Evolutionary conservation across 202 grass and related monocot species (phyloP), one percentile per base, ranked within the genome.

Genomic region (Brachypodium distachyon): DNA sequence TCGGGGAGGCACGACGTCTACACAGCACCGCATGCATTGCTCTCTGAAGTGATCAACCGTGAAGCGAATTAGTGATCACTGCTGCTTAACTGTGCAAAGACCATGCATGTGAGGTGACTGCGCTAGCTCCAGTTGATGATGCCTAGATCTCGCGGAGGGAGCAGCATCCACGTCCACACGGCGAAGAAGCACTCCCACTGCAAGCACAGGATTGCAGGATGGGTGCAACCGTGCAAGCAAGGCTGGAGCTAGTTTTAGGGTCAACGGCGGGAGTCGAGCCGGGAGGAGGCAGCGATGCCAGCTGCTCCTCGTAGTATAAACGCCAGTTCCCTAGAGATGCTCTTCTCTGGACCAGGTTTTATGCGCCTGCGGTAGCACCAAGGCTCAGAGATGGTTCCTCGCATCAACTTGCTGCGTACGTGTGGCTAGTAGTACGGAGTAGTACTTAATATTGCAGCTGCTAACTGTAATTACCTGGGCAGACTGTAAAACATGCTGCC

Each of bases 41-140:
- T 83, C 76, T 43, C 72, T 27, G 29, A 85, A 85, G 69, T 27
- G 70, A 86, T 26, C 58, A 33, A 29, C 29, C 47, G 39, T n/a
- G n/a, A n/a, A n/a, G n/a, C n/a, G n/a, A n/a, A n/a, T n/a, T n/a
- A n/a, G n/a, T n/a, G n/a, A n/a, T n/a, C n/a, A n/a, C n/a, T n/a
- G n/a, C n/a, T n/a, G n/a, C n/a, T n/a, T n/a, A n/a, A n/a, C n/a
- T 37, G 27, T 48, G 61, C 29, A 22, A 43, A 37, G 22, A 29
- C 38, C 25, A 25, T 2, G 2, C 32, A 70, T 70, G 64, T 19
- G 42, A 29, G 7, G 25, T n/a, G n/a, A n/a, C n/a, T n/a, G n/a
- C n/a, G n/a, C n/a, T n/a, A n/a, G 36, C 9, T 7, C 28, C 19
- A 70, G n/a, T 41, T 59, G 38, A 40, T 37, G 40, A 40, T 37